Evolutionary conservation across 192 early-diverging fungal genomes (phyloP).

Genomic region (Nowakowskiella sp.): DNA sequence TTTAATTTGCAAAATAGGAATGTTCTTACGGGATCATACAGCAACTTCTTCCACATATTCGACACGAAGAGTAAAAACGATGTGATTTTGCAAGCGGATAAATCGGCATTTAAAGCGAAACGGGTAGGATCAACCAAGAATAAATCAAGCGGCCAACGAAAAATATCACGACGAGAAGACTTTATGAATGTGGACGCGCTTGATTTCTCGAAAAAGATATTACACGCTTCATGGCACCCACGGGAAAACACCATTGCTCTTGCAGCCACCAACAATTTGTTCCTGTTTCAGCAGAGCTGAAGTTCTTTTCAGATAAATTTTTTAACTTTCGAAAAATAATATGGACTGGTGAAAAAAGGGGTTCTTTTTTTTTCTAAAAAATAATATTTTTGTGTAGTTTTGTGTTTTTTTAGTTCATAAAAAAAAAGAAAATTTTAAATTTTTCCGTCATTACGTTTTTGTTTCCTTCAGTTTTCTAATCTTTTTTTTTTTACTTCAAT

Average conservation of each 20-base stretch:
- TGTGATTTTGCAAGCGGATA: conserved; percentile 92
- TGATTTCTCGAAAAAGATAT: conserved; percentile 94
- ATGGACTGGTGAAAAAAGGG: not conserved
- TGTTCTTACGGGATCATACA: conserved; percentile 95
- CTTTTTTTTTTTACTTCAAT: not conserved
- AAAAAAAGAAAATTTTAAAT: conserved; percentile 22
- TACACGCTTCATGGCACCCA: conserved; percentile 98
- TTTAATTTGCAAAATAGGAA: conserved; percentile 36
- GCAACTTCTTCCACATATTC: conserved; percentile 98
- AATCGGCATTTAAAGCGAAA: conserved; percentile 95
- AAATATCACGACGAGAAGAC: conserved; percentile 44
- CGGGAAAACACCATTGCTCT: conserved; percentile 95
- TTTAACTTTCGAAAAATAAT: not conserved
- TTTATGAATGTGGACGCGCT: conserved; percentile 78
- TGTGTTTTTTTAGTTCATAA: conserved; percentile 30
- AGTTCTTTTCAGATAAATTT: conserved; percentile 10
- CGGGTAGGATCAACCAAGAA: conserved; percentile 73
- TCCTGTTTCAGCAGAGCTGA: conserved; percentile 46
- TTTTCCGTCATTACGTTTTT: conserved; percentile 22
- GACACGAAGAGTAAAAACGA: conserved; percentile 71
- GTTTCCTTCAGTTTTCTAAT: not conserved
- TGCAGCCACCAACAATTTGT: conserved; percentile 98
- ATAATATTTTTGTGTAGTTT: conserved; percentile 5
- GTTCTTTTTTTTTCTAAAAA: conserved; percentile 7
- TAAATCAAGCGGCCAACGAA: conserved; percentile 49